These are phyloP conservation scores for Pythium chondricola DNA, from an alignment of 352 stramenopile genomes.

Conservation along the genomic window DNA sequence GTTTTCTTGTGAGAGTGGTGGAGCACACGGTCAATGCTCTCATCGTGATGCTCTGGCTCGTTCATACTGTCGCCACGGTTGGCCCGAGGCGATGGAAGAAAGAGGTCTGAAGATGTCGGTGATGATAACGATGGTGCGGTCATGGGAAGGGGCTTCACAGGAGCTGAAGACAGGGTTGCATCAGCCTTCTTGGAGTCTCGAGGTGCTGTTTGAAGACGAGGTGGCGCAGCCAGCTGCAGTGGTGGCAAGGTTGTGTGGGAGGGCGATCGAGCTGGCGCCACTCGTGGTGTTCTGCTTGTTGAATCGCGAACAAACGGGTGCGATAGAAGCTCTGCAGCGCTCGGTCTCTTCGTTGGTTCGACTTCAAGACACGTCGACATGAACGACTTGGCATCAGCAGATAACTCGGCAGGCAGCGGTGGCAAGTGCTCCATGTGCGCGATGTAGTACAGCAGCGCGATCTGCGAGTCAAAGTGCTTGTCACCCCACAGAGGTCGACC, in stretches of 20 bases:
- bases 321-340: conserved; percentile 81
- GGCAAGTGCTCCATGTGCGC: conserved; percentile 41
- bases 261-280: too few relatives aligned
- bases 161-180: too few relatives aligned
- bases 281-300: too few relatives aligned
- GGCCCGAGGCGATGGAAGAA: background rate
- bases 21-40: too few relatives aligned
- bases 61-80: background rate
- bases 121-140: background rate
- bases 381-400: conserved; percentile 35
- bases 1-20: too few relatives aligned
- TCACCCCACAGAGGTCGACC: conserved; percentile 70
- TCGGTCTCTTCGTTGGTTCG: conserved; percentile 58
- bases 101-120: too few relatives aligned
- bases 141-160: background rate
- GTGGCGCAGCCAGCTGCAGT: too few relatives aligned
- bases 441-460: conserved; percentile 60
- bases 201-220: background rate
- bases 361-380: conserved; percentile 46
- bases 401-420: conserved; percentile 32
- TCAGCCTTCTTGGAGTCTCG: too few relatives aligned
- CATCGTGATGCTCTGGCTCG: background rate
- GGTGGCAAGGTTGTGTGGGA: background rate
- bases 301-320: conserved; percentile 88
- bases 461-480: conserved; percentile 69